Evolutionary conservation across 1,284 basidiomycete genomes (phyloP).

Genomic region (Sanghuangporus weigelae): DNA sequence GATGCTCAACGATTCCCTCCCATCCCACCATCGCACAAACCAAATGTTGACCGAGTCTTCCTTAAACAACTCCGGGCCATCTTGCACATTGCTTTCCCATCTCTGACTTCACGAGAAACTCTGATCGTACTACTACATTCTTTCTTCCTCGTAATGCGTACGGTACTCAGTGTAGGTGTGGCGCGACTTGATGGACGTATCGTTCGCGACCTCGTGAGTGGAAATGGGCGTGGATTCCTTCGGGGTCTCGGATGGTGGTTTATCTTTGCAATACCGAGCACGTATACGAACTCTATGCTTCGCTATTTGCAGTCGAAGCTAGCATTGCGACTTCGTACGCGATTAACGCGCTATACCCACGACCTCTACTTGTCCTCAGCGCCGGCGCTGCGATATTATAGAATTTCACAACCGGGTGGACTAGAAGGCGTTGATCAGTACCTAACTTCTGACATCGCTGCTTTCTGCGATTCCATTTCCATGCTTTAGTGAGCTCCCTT

Average conservation of each 20-base stretch:
- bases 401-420: slow-evolving; percentile 47
- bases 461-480: slow-evolving; percentile 85
- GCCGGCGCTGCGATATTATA: slow-evolving; percentile 68
- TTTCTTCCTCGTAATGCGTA: slow-evolving; percentile 82
- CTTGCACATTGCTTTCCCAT: slow-evolving; percentile 72
- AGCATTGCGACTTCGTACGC: slow-evolving; percentile 78
- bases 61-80: slow-evolving; percentile 76
- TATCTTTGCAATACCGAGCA: slow-evolving; percentile 84
- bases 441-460: slow-evolving; percentile 89
- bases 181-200: slow-evolving; percentile 89
- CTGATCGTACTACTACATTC: slow-evolving; percentile 79
- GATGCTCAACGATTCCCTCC: slow-evolving; percentile 54
- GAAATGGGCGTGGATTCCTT: slow-evolving; percentile 81
- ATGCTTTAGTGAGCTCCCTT: slow-evolving; percentile 73
- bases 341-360: slow-evolving; percentile 87
- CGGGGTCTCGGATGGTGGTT: slow-evolving; percentile 88
- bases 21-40: slow-evolving; percentile 45
- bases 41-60: slow-evolving; percentile 77
- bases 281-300: slow-evolving; percentile 96
- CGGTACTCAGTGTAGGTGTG: slow-evolving; percentile 82
- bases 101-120: slow-evolving; percentile 70
- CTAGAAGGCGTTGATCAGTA: slow-evolving; percentile 86
- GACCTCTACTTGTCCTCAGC: slow-evolving; percentile 83
- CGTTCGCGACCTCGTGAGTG: slow-evolving; percentile 85
- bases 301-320: slow-evolving; percentile 90